Evolutionary conservation across 331 rosid genomes (phyloP).

Genomic region (Quercus tomentella): DNA sequence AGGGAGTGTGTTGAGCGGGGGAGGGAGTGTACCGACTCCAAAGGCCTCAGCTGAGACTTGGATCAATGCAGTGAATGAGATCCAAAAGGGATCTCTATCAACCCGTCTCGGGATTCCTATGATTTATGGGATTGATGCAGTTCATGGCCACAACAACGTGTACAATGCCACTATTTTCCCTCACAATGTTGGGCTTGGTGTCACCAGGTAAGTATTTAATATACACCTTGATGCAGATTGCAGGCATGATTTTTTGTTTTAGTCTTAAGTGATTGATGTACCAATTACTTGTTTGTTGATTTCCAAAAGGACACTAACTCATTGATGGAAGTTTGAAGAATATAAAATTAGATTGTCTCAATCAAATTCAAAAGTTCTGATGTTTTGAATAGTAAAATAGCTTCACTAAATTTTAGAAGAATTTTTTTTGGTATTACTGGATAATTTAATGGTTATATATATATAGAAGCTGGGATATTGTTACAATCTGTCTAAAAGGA

Average conservation of each 20-base stretch:
- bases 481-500: too few relatives aligned
- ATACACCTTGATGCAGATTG: not conserved
- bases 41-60: constrained; percentile 64
- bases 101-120: constrained; percentile 89
- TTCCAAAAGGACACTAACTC: not conserved
- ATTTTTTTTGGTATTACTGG: too few relatives aligned
- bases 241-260: not conserved
- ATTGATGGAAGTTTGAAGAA: not conserved
- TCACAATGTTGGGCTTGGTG: constrained; percentile 81
- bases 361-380: not conserved
- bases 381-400: not conserved
- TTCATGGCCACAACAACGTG: constrained; percentile 80
- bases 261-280: not conserved
- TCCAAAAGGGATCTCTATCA: constrained; percentile 64
- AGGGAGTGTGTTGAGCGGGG: constrained; percentile 83
- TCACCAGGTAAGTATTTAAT: constrained; percentile 50
- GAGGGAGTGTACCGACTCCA: constrained; percentile 72
- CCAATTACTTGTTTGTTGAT: not conserved
- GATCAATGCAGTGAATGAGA: constrained; percentile 61
- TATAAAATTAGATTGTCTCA: not conserved
- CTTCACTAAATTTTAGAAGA: not conserved
- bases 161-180: constrained; percentile 74
- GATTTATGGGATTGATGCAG: constrained; percentile 85
- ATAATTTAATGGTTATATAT: too few relatives aligned
- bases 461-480: too few relatives aligned